These are phyloP conservation scores for Medicago arabica DNA, from an alignment of 306 rosid species.

Conservation along the genomic window DNA sequence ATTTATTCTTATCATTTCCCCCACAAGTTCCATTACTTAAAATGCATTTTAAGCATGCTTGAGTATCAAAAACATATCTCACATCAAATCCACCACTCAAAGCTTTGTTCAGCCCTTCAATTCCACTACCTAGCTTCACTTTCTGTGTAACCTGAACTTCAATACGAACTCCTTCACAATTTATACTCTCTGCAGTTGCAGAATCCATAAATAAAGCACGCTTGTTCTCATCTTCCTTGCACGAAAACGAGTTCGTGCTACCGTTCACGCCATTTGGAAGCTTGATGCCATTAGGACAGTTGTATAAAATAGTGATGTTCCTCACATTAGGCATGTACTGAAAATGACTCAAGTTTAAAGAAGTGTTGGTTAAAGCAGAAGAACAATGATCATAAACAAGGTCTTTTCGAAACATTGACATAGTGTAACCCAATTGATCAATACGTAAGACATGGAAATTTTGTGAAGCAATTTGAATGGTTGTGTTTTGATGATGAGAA, in stretches of 20 bases:
- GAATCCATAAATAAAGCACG: conserved; percentile 38
- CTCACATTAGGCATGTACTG: conserved; percentile 1
- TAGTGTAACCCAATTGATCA: conserved; percentile 14
- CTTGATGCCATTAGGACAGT: conserved; percentile 21
- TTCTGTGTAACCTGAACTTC: conserved; percentile 35
- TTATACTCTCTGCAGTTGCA: neutral
- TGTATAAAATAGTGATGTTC: conserved; percentile 46
- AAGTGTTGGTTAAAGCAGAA: conserved; percentile 46
- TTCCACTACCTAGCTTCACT: neutral
- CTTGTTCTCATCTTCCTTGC: conserved; percentile 25
- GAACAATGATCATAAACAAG: conserved; percentile 40
- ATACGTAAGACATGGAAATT: conserved; percentile 34
- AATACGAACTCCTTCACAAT: conserved; percentile 24
- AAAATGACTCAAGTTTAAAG: conserved; percentile 32
- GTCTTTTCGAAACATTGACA: conserved; percentile 37
- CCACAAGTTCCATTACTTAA: conserved; percentile 45
- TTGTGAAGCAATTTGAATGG: conserved; percentile 39
- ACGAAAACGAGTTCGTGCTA: conserved; percentile 2
- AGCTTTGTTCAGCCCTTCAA: conserved; percentile 10
- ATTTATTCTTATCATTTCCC: conserved; percentile 21
- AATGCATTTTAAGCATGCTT: conserved; percentile 30
- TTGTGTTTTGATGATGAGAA: conserved; percentile 8
- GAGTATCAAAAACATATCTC: conserved; percentile 2
- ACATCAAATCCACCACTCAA: conserved; percentile 47
- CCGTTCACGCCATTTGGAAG: neutral